Evolutionary conservation across 108 stramenopile species (phyloP).

Genomic region (Skeletonema menzelii): DNA sequence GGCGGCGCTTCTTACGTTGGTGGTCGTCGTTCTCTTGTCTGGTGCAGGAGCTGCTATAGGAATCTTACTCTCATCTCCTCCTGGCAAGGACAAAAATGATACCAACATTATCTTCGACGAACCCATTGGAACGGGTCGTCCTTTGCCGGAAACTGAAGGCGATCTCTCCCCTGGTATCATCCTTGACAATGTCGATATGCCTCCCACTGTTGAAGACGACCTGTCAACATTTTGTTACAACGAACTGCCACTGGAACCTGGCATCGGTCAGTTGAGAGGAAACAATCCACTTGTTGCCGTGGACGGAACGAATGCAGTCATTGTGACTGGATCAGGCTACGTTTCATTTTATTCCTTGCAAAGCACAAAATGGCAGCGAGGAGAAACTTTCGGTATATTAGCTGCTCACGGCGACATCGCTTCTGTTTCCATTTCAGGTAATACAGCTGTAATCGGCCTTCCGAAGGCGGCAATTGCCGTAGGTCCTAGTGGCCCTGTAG

Average conservation of each 20-base stretch:
- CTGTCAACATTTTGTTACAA: not conserved
- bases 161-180: not conserved
- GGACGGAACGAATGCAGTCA: conserved; percentile 20
- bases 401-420: conserved; percentile 5
- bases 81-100: not conserved
- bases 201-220: not conserved
- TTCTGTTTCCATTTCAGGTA: conserved; percentile 11
- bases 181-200: not conserved
- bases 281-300: conserved; percentile 9
- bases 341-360: conserved; percentile 13
- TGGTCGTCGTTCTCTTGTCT: not conserved
- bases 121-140: not conserved
- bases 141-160: not conserved
- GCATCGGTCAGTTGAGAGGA: not conserved
- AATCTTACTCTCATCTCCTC: not conserved
- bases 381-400: conserved; percentile 14
- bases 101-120: not conserved
- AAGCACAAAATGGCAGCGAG: conserved; percentile 2
- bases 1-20: not conserved
- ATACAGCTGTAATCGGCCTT: conserved; percentile 18
- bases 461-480: conserved; percentile 6
- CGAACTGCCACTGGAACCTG: not conserved
- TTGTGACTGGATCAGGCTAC: conserved; percentile 20
- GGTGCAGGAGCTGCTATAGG: not conserved
- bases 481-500: not conserved